Evolutionary conservation across 1,284 basidiomycete species (phyloP), one percentile per base, ranked within the genome.

Genomic region (Apiotrichum montevideense): DNA sequence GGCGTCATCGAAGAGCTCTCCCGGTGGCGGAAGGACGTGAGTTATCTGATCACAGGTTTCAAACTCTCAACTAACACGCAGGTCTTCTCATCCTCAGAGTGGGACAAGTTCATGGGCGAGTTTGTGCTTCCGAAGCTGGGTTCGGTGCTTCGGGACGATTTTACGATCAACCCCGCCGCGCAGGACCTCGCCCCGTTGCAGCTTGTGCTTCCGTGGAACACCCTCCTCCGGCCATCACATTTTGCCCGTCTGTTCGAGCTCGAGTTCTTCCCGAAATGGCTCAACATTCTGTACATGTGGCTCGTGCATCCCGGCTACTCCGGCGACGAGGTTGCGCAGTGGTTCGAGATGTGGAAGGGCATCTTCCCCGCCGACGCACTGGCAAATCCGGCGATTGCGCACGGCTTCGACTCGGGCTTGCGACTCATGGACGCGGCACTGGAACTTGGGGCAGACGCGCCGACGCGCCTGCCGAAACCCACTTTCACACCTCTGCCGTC

Each of bases 191-290:
- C 79, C n/a, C 87, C 89, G 0, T 79, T 98, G 37, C 57, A 69
- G 33, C 79, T 86, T n/a, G 86, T 92, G 10, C 78, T 98, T 45
- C 79, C 80, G 0, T 99, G 96, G 96, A 79, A 79, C 14, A 68
- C 76, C 32, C 79, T 91, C 45, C 78, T 98, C 35, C 85, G 90
- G 4, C 76, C 83, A 0, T 86, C 87, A 2, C 84, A 92, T 59
- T 81, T 94, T 62, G 81, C 85, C 2, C 87, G 91, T 66, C 76
- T 98, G 6, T 78, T 97, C 61, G 89, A 94, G 71, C 81, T 82
- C 7, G 91, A 92, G 67, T 95, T 98, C 79, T 96, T 98, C 82
- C 89, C 90, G 2, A 93, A 94, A 70, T 98, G 93, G 93, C 81
- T 98, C 51, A 85, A 90, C 45, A 84, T 89, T n/a, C 78, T 99